Evolutionary conservation across 345 rosid genomes (phyloP), one percentile per base, ranked within the genome.

Genomic region (Laguncularia racemosa): DNA sequence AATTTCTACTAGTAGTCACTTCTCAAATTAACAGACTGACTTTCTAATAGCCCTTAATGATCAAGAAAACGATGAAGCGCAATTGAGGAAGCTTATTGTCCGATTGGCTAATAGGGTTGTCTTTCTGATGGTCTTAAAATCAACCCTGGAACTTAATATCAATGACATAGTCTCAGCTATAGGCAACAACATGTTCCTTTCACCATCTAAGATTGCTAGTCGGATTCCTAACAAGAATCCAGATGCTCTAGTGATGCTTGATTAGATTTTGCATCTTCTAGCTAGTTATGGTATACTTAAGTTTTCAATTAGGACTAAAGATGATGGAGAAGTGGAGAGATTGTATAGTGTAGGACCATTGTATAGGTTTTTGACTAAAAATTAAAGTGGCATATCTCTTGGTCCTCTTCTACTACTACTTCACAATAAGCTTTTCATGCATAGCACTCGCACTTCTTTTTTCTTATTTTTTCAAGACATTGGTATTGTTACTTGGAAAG

Each of bases 241-340:
- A 0, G 78, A 64, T 1, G 83, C 87, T 0, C 55, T 80, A 0
- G 53, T 64, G 53, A 18, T 79, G 50, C 51, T 84, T 12, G 85
- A 81, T 17, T 70, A 78, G 16, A 73, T 81, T 71, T 71, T 84
- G 48, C 67, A 82, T 16, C 63, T 77, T 17, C 58, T 81, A 17
- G 85, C 82, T 2, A 73, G 81, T 68, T 63, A 75, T 52, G 73
- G 72, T 46, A 60, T 84, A 53, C 69, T 81, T 40, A 21, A 59
- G 62, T 26, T 18, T n/a, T 28, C 52, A 20, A n/a, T 17, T 20
- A 16, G 21, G 60, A 52, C 16, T 13, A 58, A 6, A 40, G 33
- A 48, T 15, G 57, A 21, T 43, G 74, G 68, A 15, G 64, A 62
- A 19, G 28, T 60, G 21, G 73, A 62, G 67, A 69, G 73, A 11